phyloP scores from a whole-genome alignment of 1,284 basidiomycete species.

The Agroathelia rolfsii region DNA sequence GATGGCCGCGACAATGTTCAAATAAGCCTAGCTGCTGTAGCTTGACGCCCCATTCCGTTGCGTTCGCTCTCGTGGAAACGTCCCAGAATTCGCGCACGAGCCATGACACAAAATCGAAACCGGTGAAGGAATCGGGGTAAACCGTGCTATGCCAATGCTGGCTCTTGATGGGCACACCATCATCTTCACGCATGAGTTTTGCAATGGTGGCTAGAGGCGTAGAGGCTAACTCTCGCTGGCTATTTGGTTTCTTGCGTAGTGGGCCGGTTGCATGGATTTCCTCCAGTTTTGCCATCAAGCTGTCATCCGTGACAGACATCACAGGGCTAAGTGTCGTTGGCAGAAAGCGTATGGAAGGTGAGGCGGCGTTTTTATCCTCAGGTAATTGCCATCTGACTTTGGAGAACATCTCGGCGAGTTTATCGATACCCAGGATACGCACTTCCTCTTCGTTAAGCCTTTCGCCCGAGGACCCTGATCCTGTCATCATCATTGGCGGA shows the following conservation, averaged over 20 bases:
- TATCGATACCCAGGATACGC: slow-evolving; percentile 83
- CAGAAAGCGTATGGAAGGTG: slow-evolving; percentile 57
- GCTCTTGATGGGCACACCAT: slow-evolving; percentile 67
- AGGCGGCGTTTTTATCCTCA: slow-evolving; percentile 41
- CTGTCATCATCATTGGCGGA: slow-evolving; percentile 40
- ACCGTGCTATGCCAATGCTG: slow-evolving; percentile 63
- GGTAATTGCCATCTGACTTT: slow-evolving; percentile 67
- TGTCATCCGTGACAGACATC: slow-evolving; percentile 68
- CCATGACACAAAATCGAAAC: slow-evolving; percentile 83
- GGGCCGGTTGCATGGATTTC: slow-evolving; percentile 69
- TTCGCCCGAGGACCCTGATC: slow-evolving; percentile 61
- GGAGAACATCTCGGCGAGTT: slow-evolving; percentile 82
- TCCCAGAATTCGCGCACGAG: slow-evolving; percentile 79
- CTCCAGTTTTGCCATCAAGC: slow-evolving; percentile 69
- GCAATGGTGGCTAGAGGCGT: slow-evolving; percentile 54
- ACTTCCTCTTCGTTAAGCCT: slow-evolving; percentile 80
- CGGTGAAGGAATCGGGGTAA: slow-evolving; percentile 77
- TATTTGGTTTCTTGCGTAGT: slow-evolving; percentile 67
- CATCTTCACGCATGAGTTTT: slow-evolving; percentile 73
- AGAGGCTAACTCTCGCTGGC: slow-evolving; percentile 58
- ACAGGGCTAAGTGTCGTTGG: slow-evolving; percentile 78
- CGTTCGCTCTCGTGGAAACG: slow-evolving; percentile 70
- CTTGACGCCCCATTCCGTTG: slow-evolving; percentile 66
- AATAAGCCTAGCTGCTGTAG: slow-evolving; percentile 74
- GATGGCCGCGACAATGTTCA: slow-evolving; percentile 68